phyloP scores from a whole-genome alignment of 805 yeast species.

The Schwanniomyces occidentalis region DNA sequence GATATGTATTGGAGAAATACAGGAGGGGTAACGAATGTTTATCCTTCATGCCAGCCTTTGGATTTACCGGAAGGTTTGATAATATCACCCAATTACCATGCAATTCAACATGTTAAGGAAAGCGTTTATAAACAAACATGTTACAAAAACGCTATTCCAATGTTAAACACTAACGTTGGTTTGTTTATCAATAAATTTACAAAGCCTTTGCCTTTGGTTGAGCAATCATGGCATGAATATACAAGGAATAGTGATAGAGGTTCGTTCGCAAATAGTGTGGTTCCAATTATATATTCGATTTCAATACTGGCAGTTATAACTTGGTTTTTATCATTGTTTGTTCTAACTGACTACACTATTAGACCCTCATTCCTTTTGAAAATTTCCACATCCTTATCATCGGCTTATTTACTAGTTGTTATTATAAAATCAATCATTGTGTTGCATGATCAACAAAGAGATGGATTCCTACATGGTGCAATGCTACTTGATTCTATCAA shows the following conservation, averaged over 20 bases:
- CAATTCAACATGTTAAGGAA: slow-evolving; percentile 19
- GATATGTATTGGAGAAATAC: slow-evolving; percentile 38
- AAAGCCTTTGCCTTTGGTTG: slow-evolving; percentile 43
- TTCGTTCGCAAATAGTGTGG: slow-evolving; percentile 54
- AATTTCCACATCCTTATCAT: slow-evolving; percentile 51
- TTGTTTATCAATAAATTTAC: slow-evolving; percentile 25
- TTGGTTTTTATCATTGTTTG: slow-evolving; percentile 60
- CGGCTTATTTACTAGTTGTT: slow-evolving; percentile 54
- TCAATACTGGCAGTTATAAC: slow-evolving; percentile 67
- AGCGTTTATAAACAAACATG: slow-evolving; percentile 34
- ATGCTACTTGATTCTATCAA: slow-evolving; percentile 47
- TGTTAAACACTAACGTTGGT: slow-evolving; percentile 40
- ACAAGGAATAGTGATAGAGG: slow-evolving; percentile 35
- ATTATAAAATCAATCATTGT: slow-evolving; percentile 48
- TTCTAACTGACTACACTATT: slow-evolving; percentile 63
- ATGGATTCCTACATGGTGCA: slow-evolving; percentile 45
- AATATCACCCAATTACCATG: slow-evolving; percentile 23
- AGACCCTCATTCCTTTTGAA: slow-evolving; percentile 56
- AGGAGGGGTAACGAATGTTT: slow-evolving; percentile 20
- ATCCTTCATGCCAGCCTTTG: slow-evolving; percentile 32
- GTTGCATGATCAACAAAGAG: slow-evolving; percentile 48
- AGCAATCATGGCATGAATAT: slow-evolving; percentile 50
- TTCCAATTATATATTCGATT: slow-evolving; percentile 61
- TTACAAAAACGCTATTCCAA: slow-evolving; percentile 31
- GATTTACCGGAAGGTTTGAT: slow-evolving; percentile 34